These are phyloP conservation scores for Lepiota subincarnata DNA, from an alignment of 768 basidiomycete species.

Conservation along the genomic window DNA sequence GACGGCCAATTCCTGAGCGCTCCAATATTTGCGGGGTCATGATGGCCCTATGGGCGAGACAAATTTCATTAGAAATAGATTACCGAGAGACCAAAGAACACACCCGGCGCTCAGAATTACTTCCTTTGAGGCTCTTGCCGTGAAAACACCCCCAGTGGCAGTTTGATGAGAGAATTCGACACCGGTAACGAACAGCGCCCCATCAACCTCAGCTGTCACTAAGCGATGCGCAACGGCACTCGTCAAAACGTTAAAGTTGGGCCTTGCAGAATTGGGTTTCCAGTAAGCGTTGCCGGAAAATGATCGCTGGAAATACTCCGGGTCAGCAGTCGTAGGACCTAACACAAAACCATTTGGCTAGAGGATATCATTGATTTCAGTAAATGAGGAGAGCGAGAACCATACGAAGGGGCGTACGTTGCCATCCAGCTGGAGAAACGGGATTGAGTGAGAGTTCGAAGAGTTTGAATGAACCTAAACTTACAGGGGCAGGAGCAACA, in stretches of 20 bases:
- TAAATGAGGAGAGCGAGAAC: too few relatives aligned
- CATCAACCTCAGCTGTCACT: slow-evolving; percentile 1
- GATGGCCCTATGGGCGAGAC: slow-evolving; percentile 12
- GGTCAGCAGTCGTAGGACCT: slow-evolving; percentile 11
- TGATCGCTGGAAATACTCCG: slow-evolving; percentile 10
- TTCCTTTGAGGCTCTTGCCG: slow-evolving; percentile 7
- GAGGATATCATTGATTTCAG: neutral
- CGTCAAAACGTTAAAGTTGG: slow-evolving; percentile 14
- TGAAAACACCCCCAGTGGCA: neutral
- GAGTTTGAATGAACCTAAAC: neutral
- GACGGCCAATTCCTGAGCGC: slow-evolving; percentile 16
- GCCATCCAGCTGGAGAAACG: too few relatives aligned
- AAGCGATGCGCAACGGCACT: neutral
- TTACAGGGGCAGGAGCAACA: neutral
- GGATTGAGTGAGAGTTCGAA: too few relatives aligned
- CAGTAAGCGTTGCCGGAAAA: slow-evolving; percentile 9
- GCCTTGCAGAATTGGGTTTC: slow-evolving; percentile 10
- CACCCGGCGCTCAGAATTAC: slow-evolving; percentile 15
- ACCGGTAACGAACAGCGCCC: slow-evolving; percentile 8
- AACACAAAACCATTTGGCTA: neutral
- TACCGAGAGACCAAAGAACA: too few relatives aligned
- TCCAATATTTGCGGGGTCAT: slow-evolving; percentile 17
- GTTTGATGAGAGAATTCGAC: slow-evolving; percentile 1
- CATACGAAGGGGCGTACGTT: too few relatives aligned
- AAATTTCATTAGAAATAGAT: too few relatives aligned